These are phyloP conservation scores for Passiflora organensis DNA, from an alignment of 345 rosid genomes.

Conservation along the genomic window DNA sequence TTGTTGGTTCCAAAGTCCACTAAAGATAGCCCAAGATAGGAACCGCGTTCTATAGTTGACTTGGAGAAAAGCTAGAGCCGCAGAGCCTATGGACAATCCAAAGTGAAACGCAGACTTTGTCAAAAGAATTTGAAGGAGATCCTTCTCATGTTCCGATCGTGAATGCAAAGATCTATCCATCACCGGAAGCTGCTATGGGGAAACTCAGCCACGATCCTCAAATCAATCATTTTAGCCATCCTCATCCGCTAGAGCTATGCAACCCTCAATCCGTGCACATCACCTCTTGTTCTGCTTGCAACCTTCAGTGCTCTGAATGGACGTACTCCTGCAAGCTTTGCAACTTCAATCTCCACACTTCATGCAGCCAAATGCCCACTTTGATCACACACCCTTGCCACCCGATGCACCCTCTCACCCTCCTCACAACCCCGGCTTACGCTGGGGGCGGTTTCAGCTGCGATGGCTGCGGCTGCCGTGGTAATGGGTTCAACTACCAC, in stretches of 20 bases:
- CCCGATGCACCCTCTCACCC: conserved; percentile 40
- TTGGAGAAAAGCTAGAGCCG: no score
- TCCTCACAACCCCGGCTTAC: conserved; percentile 42
- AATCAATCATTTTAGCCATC: conserved; percentile 52
- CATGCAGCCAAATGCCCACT: conserved; percentile 50
- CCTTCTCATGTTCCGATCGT: no score
- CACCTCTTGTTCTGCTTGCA: conserved; percentile 41
- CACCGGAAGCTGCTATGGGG: conserved; percentile 28
- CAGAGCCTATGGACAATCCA: no score
- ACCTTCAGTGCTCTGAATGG: conserved; percentile 25
- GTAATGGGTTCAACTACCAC: conserved; percentile 55
- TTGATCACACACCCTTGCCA: conserved; percentile 55
- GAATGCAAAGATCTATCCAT: no score
- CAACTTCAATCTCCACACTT: conserved; percentile 46
- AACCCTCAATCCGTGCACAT: conserved; percentile 18
- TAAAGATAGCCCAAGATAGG: no score
- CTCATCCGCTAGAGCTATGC: conserved; percentile 43
- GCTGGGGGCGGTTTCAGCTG: conserved; percentile 43
- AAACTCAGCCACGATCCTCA: conserved; percentile 32
- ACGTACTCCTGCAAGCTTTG: conserved; percentile 50
- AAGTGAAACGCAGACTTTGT: no score
- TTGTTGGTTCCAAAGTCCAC: no score
- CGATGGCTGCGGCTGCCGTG: conserved; percentile 43
- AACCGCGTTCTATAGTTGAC: no score
- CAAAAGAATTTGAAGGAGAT: no score